Percentiles rank a stretch among this genome's conserved stretches.
Evolutionary conservation across 2,329 filamentous ascomycete genomes (phyloP).

Genomic region (Hymenoscyphus scutula): DNA sequence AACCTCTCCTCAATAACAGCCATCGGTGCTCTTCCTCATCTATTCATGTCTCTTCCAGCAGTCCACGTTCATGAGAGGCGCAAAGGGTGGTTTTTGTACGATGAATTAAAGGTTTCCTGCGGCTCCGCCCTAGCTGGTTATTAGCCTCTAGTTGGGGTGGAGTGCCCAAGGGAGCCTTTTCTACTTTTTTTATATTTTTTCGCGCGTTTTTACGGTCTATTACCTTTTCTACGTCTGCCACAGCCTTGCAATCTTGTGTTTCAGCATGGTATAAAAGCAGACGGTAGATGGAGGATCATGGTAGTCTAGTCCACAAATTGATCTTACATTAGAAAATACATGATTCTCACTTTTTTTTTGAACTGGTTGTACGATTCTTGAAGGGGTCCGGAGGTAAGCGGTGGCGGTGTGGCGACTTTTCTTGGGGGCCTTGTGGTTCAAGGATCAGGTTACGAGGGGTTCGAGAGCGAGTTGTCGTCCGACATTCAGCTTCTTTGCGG

Average conservation of each 20-base stretch:
- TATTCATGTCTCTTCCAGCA: conserved; percentile 36
- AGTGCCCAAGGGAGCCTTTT: conserved; percentile 24
- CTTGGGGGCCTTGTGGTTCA: not conserved
- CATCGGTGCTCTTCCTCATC: conserved; percentile 33
- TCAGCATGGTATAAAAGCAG: conserved; percentile 38
- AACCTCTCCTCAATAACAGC: conserved; percentile 32
- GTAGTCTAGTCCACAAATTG: conserved; percentile 39
- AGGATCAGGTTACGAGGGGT: not conserved
- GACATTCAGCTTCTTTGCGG: too few relatives aligned
- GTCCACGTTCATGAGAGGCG: conserved; percentile 37
- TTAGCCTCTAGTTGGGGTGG: conserved; percentile 25
- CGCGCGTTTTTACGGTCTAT: conserved; percentile 30
- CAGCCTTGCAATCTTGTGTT: conserved; percentile 35
- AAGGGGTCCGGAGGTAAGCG: not conserved
- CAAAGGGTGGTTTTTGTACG: conserved; percentile 38
- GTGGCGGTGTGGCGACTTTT: not conserved
- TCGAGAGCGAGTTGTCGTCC: not conserved
- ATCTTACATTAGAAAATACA: conserved; percentile 37
- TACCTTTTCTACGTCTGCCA: conserved; percentile 32
- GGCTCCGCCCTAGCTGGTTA: conserved; percentile 32
- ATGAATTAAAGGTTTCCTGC: conserved; percentile 34
- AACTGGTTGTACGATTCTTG: not conserved
- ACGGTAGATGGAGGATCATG: conserved; percentile 37
- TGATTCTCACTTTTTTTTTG: conserved; percentile 4
- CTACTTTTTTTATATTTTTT: conserved; percentile 26